phyloP scores from a whole-genome alignment of 257 asterid species.

The Leptodermis oblonga region DNA sequence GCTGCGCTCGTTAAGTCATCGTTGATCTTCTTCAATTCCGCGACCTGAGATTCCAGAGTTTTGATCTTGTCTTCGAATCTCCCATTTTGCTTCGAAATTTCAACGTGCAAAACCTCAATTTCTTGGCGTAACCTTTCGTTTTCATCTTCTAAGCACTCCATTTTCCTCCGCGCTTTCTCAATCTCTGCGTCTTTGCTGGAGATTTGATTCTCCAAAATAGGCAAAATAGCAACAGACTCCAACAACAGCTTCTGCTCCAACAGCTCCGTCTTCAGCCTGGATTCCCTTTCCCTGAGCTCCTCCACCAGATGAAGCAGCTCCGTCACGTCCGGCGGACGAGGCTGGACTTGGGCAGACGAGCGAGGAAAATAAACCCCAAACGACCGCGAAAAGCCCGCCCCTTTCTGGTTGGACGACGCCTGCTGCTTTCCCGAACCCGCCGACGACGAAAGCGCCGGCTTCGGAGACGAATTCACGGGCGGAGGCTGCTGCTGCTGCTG shows the following conservation, averaged over 20 bases:
- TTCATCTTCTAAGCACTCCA: conserved; percentile 70
- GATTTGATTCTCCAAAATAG: conserved; percentile 65
- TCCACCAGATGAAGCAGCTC: conserved; percentile 66
- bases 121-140: conserved; percentile 63
- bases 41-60: conserved; percentile 46
- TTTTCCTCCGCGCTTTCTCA: conserved; percentile 40
- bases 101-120: conserved; percentile 59
- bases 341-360: conserved; percentile 86
- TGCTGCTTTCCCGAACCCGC: conserved; percentile 40
- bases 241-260: conserved; percentile 58
- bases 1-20: conserved; percentile 37
- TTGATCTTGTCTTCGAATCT: conserved; percentile 50
- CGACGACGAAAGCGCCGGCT: conserved; percentile 35
- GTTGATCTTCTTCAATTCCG: conserved; percentile 43
- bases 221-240: conserved; percentile 66
- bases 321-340: conserved; percentile 83
- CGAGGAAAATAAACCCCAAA: conserved; percentile 81
- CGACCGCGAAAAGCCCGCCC: conserved; percentile 52
- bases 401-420: conserved; percentile 32
- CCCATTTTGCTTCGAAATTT: conserved; percentile 49
- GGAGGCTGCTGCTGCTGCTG: conserved; percentile 14
- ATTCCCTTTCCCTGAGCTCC: conserved; percentile 63
- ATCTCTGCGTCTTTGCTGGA: conserved; percentile 44
- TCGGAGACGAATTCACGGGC: conserved; percentile 40
- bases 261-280: conserved; percentile 64